Base-by-base conservation (phyloP, 805 yeast genomes). In the Hemisphaericaspora nanyangensis region DNA sequence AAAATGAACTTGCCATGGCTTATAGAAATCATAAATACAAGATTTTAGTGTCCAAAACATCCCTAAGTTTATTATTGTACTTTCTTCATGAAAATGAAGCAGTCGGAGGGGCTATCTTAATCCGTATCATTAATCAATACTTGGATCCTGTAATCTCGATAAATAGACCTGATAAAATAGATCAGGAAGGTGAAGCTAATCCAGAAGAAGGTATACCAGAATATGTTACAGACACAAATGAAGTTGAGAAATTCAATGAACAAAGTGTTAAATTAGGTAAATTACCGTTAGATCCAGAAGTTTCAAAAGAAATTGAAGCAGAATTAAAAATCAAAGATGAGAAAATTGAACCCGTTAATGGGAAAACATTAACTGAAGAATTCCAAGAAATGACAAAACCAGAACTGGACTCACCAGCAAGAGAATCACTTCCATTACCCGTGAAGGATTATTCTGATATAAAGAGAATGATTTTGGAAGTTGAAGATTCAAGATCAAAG, bases 11-110 rank as follows among this genome's bases (percentile, higher is more conserved):
- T 48, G 95, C 97, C 2, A 79, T 77, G 49, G 76, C 82, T 6
- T 91, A 82, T 63, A 69, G 84, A 46, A 66, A 73, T 27, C 79
- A 84, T 65, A 84, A 85, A 55, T 93, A 88, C 61, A 72, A 77
- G 38, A 70, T 91, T 7, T 75, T 77, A 31, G 79, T 91, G 33
- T 83, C 96, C 11, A 81, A 85, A 46, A 89, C 96, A 1, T 79
- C 95, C 4, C 73, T 91, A 54, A 93, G 89, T 56, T 65, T 91
- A 49, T 72, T 93, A 47, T 69, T 93, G 38, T 86, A 87, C 56
- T 91, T 89, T 50, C 63, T 93, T 39, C 95, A 88, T 57, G 97
- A 91, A 55, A 87, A 89, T 57, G 97, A 89, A 60, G 83, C 84
- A 7, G 81, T 82, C 39, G 98, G 98, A 31, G 98, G 98, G 2